A percentile compares a stretch with the other conserved stretches of the same genome.
Evolutionary conservation across 345 rosid species (phyloP).

Genomic region (Rhizophora mangle): DNA sequence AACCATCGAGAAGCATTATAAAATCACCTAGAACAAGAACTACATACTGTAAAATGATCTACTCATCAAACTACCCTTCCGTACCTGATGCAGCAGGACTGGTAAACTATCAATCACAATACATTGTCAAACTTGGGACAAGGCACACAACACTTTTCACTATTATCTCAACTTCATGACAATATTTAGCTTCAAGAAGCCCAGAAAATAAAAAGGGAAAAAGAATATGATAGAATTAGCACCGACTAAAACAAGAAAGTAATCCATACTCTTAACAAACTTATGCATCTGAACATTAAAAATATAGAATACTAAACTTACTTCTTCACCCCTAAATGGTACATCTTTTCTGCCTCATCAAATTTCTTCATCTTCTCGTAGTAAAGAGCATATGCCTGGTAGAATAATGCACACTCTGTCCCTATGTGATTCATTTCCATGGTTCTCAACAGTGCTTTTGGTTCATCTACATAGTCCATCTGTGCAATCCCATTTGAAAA

Average conservation of each 20-base stretch:
- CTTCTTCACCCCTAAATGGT: slow-evolving; percentile 74
- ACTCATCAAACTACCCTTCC: too few relatives aligned
- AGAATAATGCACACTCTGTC: slow-evolving; percentile 60
- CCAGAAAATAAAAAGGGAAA: too few relatives aligned
- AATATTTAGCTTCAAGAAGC: too few relatives aligned
- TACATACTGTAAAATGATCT: too few relatives aligned
- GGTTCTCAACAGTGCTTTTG: slow-evolving; percentile 53
- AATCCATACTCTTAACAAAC: too few relatives aligned
- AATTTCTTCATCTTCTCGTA: slow-evolving; percentile 81
- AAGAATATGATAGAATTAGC: too few relatives aligned
- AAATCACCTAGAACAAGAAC: too few relatives aligned
- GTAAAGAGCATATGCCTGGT: slow-evolving; percentile 86
- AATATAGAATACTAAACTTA: slow-evolving; percentile 30
- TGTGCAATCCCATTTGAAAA: slow-evolving; percentile 26
- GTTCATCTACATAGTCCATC: slow-evolving; percentile 97
- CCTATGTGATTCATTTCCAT: slow-evolving; percentile 85
- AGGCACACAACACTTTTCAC: neutral
- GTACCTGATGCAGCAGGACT: too few relatives aligned
- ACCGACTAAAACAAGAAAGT: too few relatives aligned
- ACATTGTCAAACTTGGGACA: too few relatives aligned
- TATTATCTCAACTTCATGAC: neutral
- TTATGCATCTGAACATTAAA: too few relatives aligned
- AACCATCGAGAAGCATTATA: neutral
- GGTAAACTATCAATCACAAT: too few relatives aligned
- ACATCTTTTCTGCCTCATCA: slow-evolving; percentile 89